Evolutionary conservation across 345 rosid genomes (phyloP).

Genomic region (Eucalyptus camaldulensis): DNA sequence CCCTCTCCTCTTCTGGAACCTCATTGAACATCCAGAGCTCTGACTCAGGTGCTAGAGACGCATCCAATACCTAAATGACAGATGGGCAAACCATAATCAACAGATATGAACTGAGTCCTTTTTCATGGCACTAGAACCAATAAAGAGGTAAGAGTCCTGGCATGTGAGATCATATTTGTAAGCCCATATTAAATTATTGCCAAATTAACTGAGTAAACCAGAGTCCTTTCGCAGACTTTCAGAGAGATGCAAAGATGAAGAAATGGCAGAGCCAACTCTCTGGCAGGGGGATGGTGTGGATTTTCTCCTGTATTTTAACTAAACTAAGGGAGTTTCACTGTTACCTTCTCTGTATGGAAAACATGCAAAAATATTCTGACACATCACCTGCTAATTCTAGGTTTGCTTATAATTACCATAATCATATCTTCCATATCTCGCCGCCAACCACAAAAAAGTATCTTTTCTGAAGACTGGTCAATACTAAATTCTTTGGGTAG

Average conservation of each 20-base stretch:
- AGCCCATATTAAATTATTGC: neutral
- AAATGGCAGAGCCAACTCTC: neutral
- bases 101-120: neutral
- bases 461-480: constrained; percentile 47
- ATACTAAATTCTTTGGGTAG: constrained; percentile 43
- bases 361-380: neutral
- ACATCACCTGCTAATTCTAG: neutral
- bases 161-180: neutral
- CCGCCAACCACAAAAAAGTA: constrained; percentile 74
- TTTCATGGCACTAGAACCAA: neutral
- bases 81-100: neutral
- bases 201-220: neutral
- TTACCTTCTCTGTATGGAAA: neutral
- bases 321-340: neutral
- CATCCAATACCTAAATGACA: constrained; percentile 54
- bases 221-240: neutral
- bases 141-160: neutral
- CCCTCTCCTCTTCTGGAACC: constrained; percentile 59
- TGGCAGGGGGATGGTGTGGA: neutral
- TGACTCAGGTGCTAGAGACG: constrained; percentile 48
- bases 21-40: constrained; percentile 92
- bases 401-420: constrained; percentile 40
- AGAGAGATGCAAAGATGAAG: neutral
- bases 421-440: constrained; percentile 85
- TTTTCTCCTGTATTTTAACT: neutral